phyloP scores from a whole-genome alignment of 192 early-diverging fungal species.

The Obelidium mucronatum region DNA sequence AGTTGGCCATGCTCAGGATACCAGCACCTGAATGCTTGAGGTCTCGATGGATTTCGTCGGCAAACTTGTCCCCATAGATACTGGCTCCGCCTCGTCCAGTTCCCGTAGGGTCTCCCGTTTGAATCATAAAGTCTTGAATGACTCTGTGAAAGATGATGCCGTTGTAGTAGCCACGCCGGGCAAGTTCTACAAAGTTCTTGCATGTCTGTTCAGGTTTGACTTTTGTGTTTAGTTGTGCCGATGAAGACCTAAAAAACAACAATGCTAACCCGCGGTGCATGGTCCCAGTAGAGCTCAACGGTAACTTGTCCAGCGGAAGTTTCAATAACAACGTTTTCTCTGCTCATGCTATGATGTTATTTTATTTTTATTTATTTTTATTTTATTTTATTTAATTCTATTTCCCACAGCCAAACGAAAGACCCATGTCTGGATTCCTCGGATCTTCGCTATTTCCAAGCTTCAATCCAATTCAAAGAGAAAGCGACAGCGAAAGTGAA shows the following conservation, averaged over 20 bases:
- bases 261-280: constrained; percentile 64
- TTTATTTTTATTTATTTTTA: not conserved
- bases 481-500: constrained; percentile 7
- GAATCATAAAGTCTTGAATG: constrained; percentile 94
- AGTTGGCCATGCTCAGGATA: constrained; percentile 89
- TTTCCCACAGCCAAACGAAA: too few species aligned
- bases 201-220: constrained; percentile 52
- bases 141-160: constrained; percentile 80
- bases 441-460: constrained; percentile 35
- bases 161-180: constrained; percentile 86
- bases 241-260: not conserved
- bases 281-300: constrained; percentile 87
- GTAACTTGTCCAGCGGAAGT: constrained; percentile 65
- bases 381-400: too few species aligned
- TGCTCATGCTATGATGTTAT: not conserved
- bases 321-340: constrained; percentile 41
- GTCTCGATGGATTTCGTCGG: constrained; percentile 78
- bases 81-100: constrained; percentile 72
- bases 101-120: constrained; percentile 84
- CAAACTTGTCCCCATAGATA: constrained; percentile 89
- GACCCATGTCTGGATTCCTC: constrained; percentile 22
- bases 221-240: not conserved
- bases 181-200: constrained; percentile 77
- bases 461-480: constrained; percentile 17
- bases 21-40: constrained; percentile 89